Base-by-base conservation (phyloP, 1,284 basidiomycete genomes). In the Cronartium ribicola region DNA sequence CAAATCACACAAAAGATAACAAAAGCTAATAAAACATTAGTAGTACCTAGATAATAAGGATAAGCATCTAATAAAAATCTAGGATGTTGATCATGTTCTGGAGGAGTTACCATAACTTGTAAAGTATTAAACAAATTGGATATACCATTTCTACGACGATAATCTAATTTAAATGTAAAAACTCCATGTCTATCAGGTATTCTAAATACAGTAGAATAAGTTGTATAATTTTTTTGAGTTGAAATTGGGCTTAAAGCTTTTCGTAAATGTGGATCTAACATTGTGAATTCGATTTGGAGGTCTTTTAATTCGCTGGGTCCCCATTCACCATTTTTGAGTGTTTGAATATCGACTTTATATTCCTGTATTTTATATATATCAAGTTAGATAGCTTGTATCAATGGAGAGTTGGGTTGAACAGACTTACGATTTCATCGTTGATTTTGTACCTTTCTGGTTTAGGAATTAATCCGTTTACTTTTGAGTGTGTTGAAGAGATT, bases 161-260 rank as follows among this genome's bases (percentile, higher is more conserved):
- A 89, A 82, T 94, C 87, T 60, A 97, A 84, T 37, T 91, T 85
- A 81, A 98, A 94, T 80, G 97, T 97, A 86, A 96, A 98, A 13
- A 98, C 96, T 60, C 96, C 95, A 81, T 98, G 96, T 73, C 93
- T 84, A 83, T 98, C 95, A 3, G 95, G 95, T 3, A 89, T 88
- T 57, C 87, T 87, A 86, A 98, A 94, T 1, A 86, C 86, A 3
- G 89, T 86, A 10, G 85, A 84, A 67, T 22, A 78, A 72, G n/a
- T 77, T 65, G 41, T 41, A 65, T 69, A 72, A 88, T 89, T 3
- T 87, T 85, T 44, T 81, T 77, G 4, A 84, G 84, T 11, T 82
- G 76, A 20, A 39, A 87, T 85, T 10, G 88, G 84, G 10, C 81
- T 83, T 7, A 96, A 84, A 4, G 87, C 82, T 8, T 88, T 91